Percentiles rank a stretch among this genome's conserved stretches.
phyloP scores from a whole-genome alignment of 75 land plant species.

The Selaginella tamariscina region DNA sequence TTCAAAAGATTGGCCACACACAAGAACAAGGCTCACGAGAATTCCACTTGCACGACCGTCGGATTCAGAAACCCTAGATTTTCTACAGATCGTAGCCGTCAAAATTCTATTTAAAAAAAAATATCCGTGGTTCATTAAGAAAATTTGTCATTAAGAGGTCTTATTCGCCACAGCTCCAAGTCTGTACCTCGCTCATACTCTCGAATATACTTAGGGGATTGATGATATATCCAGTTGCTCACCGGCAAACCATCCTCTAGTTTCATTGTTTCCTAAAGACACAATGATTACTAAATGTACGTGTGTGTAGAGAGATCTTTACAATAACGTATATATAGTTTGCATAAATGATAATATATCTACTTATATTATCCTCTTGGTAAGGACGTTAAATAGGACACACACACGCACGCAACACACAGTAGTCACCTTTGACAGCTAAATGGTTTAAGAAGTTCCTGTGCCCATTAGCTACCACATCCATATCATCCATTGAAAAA shows the following conservation, averaged over 20 bases:
- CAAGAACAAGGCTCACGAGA: background rate
- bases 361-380: background rate
- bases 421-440: constrained; percentile 23
- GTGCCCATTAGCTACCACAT: constrained; percentile 84
- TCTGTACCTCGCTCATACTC: constrained; percentile 79
- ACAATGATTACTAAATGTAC: no score
- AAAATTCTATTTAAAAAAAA: no score
- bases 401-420: no score
- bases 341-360: background rate
- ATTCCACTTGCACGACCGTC: background rate
- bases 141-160: no score
- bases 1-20: background rate
- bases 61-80: background rate
- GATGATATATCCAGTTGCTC: constrained; percentile 29
- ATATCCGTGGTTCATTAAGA: no score
- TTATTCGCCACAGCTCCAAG: constrained; percentile 80
- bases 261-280: no score
- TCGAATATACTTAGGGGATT: constrained; percentile 56
- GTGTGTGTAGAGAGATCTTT: no score
- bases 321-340: constrained; percentile 19
- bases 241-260: constrained; percentile 32
- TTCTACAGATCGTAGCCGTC: no score
- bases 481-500: constrained; percentile 61
- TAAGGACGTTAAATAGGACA: background rate
- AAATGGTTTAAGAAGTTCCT: constrained; percentile 42